Conservation (phyloP, 352 stramenopile genomes). For the Pythium dissimile region DNA sequence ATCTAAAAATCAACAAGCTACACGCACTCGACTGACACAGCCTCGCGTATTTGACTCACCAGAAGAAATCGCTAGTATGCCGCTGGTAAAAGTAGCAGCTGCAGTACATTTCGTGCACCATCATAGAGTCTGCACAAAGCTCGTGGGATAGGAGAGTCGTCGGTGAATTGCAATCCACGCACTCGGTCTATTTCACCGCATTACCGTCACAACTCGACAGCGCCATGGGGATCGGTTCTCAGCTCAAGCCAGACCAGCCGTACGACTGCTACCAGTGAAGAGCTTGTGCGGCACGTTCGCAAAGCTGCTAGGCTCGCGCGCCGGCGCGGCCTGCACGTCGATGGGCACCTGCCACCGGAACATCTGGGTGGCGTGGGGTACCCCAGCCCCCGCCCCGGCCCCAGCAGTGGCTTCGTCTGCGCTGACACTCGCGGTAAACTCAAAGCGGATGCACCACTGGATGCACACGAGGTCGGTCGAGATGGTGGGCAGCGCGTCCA, state of each 20-base stretch:
- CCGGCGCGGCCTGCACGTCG: conserved; percentile 32
- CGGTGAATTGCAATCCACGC: too few relatives aligned
- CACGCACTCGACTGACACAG: background rate
- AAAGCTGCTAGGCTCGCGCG: conserved; percentile 31
- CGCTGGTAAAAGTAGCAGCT: too few relatives aligned
- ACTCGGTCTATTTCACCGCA: background rate
- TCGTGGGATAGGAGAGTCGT: too few relatives aligned
- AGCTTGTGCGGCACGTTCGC: conserved; percentile 57
- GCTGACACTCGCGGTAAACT: conserved; percentile 39
- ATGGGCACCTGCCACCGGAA: conserved; percentile 61
- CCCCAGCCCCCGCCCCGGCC: too few relatives aligned
- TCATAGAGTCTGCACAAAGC: too few relatives aligned
- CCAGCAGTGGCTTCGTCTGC: conserved; percentile 3
- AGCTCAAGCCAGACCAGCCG: conserved; percentile 14
- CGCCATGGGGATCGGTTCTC: background rate
- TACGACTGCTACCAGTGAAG: conserved; percentile 39
- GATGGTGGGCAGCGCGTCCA: conserved; percentile 55
- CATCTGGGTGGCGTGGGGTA: conserved; percentile 20
- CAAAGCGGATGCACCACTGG: conserved; percentile 58
- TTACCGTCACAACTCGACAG: background rate
- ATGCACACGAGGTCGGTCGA: conserved; percentile 57
- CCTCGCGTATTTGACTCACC: too few relatives aligned
- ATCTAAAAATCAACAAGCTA: too few relatives aligned
- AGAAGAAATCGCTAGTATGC: too few relatives aligned
- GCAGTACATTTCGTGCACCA: too few relatives aligned